phyloP scores from a whole-genome alignment of 257 asterid genomes.

The Capsicum pubescens region DNA sequence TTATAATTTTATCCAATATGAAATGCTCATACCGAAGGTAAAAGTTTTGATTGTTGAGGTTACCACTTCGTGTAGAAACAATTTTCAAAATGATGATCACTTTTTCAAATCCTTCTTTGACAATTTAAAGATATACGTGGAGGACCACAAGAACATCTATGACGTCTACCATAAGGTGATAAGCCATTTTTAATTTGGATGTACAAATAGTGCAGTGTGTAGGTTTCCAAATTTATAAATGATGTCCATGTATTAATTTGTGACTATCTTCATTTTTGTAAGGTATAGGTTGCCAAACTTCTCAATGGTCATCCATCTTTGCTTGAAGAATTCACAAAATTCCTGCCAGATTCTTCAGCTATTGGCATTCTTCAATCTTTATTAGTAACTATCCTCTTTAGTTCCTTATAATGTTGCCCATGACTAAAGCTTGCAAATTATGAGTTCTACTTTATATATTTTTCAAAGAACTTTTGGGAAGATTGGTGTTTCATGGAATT shows the following conservation, averaged over 20 bases:
- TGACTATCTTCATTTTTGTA: neutral
- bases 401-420: neutral
- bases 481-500: neutral
- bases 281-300: slow-evolving; percentile 77
- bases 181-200: neutral
- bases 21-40: neutral
- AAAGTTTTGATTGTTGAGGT: neutral
- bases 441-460: no score
- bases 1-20: no score
- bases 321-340: slow-evolving; percentile 91
- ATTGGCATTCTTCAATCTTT: slow-evolving; percentile 44
- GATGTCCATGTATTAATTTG: neutral
- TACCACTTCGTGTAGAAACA: slow-evolving; percentile 65
- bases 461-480: no score
- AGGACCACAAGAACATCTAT: slow-evolving; percentile 83
- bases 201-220: neutral
- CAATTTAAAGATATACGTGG: slow-evolving; percentile 85
- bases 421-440: no score
- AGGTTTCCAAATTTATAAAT: neutral
- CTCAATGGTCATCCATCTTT: slow-evolving; percentile 83
- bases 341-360: slow-evolving; percentile 76
- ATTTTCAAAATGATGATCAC: slow-evolving; percentile 78
- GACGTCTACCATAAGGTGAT: slow-evolving; percentile 86
- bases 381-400: neutral
- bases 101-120: slow-evolving; percentile 90